Percentiles rank a stretch among this genome's conserved stretches.
These are phyloP conservation scores for Puccinia horiana DNA, from an alignment of 1,284 basidiomycete genomes.

Conservation along the genomic window DNA sequence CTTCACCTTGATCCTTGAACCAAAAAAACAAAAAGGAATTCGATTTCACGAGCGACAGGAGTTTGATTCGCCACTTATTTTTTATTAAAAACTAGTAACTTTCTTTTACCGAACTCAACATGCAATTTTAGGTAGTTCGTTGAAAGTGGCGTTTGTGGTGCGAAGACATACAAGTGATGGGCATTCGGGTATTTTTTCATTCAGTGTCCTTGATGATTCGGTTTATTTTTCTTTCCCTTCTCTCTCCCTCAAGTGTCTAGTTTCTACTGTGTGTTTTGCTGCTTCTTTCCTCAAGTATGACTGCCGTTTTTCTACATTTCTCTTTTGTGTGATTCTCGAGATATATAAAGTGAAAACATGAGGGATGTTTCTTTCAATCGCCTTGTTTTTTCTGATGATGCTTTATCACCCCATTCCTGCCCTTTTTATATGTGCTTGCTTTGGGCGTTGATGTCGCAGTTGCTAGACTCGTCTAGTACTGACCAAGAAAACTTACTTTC, in stretches of 20 bases:
- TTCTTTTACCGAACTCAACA: conserved; percentile 17
- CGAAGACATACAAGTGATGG: conserved; percentile 35
- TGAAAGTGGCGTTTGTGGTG: conserved; percentile 38
- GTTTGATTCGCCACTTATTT: conserved; percentile 42
- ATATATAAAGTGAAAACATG: conserved; percentile 23
- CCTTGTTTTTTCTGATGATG: not conserved
- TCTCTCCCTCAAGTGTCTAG: conserved; percentile 8
- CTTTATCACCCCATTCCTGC: not conserved
- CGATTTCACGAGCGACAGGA: conserved; percentile 34
- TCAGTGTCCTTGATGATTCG: conserved; percentile 9
- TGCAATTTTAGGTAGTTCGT: conserved; percentile 8
- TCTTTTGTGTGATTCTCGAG: not conserved
- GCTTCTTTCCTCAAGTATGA: conserved; percentile 6
- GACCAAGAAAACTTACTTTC: not conserved
- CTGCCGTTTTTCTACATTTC: not conserved
- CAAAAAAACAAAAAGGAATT: conserved; percentile 22
- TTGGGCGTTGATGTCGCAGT: not conserved
- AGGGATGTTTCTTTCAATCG: not conserved
- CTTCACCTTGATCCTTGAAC: not conserved
- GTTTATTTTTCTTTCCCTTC: not conserved
- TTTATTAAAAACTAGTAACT: conserved; percentile 25
- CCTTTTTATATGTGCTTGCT: not conserved
- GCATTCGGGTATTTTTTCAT: conserved; percentile 16
- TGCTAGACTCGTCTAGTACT: not conserved
- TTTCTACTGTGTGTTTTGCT: conserved; percentile 28